Conservation (phyloP, 257 asterid species). For the Solanum appendiculatum region DNA sequence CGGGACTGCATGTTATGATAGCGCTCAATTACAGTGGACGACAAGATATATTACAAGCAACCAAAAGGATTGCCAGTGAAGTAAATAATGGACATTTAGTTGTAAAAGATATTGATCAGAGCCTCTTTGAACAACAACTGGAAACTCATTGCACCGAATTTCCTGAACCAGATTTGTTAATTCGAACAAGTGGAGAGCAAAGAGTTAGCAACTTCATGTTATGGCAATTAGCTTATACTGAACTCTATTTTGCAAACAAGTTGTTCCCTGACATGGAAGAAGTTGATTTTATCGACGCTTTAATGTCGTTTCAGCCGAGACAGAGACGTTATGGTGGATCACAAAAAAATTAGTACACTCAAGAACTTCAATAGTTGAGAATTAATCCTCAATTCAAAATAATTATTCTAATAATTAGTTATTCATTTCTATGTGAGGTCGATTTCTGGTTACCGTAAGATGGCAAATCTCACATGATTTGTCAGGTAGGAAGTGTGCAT, state of each 20-base stretch:
- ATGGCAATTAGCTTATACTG: constrained; percentile 28
- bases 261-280: constrained; percentile 12
- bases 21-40: constrained; percentile 17
- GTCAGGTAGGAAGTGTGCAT: too few relatives aligned
- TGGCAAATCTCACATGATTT: too few relatives aligned
- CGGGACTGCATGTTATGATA: constrained; percentile 1
- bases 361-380: not conserved
- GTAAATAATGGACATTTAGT: not conserved
- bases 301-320: constrained; percentile 7
- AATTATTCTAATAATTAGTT: too few relatives aligned
- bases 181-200: constrained; percentile 20
- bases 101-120: not conserved
- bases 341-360: not conserved
- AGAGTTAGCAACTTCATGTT: constrained; percentile 27
- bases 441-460: too few relatives aligned
- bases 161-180: constrained; percentile 22
- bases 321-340: constrained; percentile 11
- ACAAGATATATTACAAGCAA: constrained; percentile 14
- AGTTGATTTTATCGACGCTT: not conserved
- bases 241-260: constrained; percentile 2
- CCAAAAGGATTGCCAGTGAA: constrained; percentile 12
- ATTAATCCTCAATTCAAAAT: too few relatives aligned
- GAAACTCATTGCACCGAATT: not conserved
- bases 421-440: too few relatives aligned
- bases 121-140: not conserved